Percentiles rank a stretch among this genome's conserved stretches.
phyloP scores from a whole-genome alignment of 2,329 filamentous ascomycete species.

The Amesomyces nigricolor region DNA sequence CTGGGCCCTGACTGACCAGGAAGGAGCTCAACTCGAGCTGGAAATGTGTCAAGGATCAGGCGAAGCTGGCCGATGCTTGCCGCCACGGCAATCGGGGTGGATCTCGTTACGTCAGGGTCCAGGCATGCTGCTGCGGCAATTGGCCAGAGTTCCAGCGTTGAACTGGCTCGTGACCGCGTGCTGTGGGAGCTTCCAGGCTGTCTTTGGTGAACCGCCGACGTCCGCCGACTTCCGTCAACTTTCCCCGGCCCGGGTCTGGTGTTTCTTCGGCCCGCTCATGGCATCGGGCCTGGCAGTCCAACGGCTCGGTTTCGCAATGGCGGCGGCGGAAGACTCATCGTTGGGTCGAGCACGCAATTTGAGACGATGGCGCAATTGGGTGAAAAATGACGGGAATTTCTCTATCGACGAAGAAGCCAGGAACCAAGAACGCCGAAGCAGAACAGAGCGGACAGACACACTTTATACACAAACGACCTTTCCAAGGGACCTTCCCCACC shows the following conservation, averaged over 20 bases:
- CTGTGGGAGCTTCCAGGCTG: not conserved
- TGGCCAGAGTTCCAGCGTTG: conserved; percentile 14
- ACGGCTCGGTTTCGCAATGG: no score
- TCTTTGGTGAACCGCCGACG: conserved; percentile 2
- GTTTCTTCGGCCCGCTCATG: not conserved
- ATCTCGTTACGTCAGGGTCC: conserved; percentile 18
- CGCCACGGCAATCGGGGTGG: conserved; percentile 14
- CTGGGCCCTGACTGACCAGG: not conserved
- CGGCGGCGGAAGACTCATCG: no score
- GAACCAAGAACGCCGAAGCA: no score
- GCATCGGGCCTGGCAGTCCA: not conserved
- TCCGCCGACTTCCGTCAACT: conserved; percentile 9
- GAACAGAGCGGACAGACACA: no score
- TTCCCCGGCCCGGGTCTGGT: not conserved
- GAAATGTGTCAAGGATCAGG: not conserved
- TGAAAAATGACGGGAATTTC: no score
- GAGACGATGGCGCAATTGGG: no score
- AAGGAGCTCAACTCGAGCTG: not conserved
- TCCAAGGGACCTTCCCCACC: no score
- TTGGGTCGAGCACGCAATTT: no score
- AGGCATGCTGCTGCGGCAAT: conserved; percentile 8
- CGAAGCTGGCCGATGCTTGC: conserved; percentile 17
- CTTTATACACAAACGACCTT: no score
- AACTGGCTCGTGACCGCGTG: not conserved
- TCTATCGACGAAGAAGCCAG: no score